Evolutionary conservation across 352 stramenopile species (phyloP), one percentile per base, ranked within the genome.

Genomic region (Plasmopara halstedii): DNA sequence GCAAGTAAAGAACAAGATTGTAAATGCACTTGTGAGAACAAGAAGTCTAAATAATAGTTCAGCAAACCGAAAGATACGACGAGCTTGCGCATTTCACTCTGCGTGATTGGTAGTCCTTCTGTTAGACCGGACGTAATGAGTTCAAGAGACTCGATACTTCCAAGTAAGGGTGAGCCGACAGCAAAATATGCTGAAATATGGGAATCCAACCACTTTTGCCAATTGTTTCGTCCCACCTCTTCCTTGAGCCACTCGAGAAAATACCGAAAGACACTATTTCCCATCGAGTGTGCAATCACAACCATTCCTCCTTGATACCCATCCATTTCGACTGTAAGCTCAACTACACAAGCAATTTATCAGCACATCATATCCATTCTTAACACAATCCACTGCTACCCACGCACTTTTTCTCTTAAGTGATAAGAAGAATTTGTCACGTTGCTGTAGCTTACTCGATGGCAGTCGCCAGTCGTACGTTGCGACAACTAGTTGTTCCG

Each of bases 391-490:
- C 14, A 35, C n/a, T 31, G 3, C 21, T 40, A 14, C 9, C 0
- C 6, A 66, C 65, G 33, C 60, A 87, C 74, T 87, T 43, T 86
- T 78, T 55, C 65, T 67, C 57, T 79, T 85, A 48, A 91, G 71
- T 25, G 59, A 69, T 31, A 63, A 69, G 46, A 88, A 91, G 49
- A 73, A 91, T 19, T 81, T 70, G 54, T 91, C 79, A 13, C 79
- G 79, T 27, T 81, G 55, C 35, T 91, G 73, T 11, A 91, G 45
- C 27, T 73, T 77, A 38, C 73, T 71, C 5, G 79, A 72, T 25
- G 79, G 79, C n/a, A 91, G 52, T 18, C 79, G 67, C 79, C 79
- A 91, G 64, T 91, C 79, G 46, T 91, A 91, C 5, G 76, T 61
- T 8, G 79, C 79, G 6, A 91, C 75, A 29, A 91, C 43, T 21